Conservation (phyloP, 1,284 basidiomycete genomes). For the Earliella scabrosa region DNA sequence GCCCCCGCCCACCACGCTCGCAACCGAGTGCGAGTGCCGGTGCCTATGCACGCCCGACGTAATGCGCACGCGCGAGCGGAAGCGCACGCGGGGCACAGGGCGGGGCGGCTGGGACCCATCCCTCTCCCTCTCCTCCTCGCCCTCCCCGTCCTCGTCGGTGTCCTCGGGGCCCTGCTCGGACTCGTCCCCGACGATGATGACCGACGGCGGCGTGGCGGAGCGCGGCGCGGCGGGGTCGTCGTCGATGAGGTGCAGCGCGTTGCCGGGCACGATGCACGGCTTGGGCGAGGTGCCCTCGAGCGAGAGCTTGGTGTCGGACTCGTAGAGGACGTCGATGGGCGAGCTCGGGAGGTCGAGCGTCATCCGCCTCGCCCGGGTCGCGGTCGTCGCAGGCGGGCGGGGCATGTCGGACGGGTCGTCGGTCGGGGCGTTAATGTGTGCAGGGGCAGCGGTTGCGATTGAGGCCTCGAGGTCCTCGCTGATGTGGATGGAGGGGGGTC, state of each 20-base stretch:
- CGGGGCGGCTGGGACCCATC: constrained; percentile 22
- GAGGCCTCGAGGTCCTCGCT: neutral
- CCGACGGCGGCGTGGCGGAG: constrained; percentile 32
- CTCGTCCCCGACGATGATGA: constrained; percentile 33
- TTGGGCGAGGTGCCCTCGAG: constrained; percentile 35
- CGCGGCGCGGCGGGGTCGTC: constrained; percentile 34
- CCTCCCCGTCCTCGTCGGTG: constrained; percentile 23
- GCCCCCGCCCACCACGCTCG: too few relatives aligned
- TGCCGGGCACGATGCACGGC: constrained; percentile 39
- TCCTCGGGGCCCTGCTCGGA: constrained; percentile 17
- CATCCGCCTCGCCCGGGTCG: constrained; percentile 19
- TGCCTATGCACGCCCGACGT: constrained; percentile 48
- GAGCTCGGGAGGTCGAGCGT: constrained; percentile 27
- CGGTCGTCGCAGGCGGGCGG: neutral
- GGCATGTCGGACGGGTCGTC: constrained; percentile 7
- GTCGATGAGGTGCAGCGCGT: constrained; percentile 41
- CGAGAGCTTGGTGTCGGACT: constrained; percentile 30
- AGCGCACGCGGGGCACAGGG: constrained; percentile 48
- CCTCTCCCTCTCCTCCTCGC: constrained; percentile 13
- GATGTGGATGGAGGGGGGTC: constrained; percentile 10
- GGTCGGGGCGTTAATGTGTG: too few relatives aligned
- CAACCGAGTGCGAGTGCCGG: constrained; percentile 22
- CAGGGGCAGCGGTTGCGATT: too few relatives aligned
- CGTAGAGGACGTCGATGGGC: constrained; percentile 26
- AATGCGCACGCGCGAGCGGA: constrained; percentile 61